A percentile compares a stretch with the other conserved stretches of the same genome.
phyloP scores from a whole-genome alignment of 305 asterid species.

The Petunia hybrid region DNA sequence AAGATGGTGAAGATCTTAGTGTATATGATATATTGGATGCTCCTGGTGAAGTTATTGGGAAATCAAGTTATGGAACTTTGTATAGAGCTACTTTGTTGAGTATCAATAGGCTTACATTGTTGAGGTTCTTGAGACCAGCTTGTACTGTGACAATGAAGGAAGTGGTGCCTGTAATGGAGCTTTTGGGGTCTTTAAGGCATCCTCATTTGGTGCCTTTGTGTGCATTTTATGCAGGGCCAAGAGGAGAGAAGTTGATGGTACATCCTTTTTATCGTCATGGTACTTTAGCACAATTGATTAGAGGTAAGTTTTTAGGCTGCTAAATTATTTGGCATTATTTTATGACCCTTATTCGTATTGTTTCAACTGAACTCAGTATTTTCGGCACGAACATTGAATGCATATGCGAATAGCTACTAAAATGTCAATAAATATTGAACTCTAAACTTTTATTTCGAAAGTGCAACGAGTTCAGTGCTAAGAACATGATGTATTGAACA shows the following conservation, averaged over 20 bases:
- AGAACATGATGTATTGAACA: neutral
- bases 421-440: neutral
- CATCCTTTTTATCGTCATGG: conserved; percentile 86
- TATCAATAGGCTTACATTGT: conserved; percentile 60
- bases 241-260: conserved; percentile 90
- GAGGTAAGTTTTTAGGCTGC: conserved; percentile 54
- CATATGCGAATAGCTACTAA: neutral
- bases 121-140: conserved; percentile 91
- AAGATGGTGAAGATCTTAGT: conserved; percentile 77
- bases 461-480: neutral
- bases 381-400: neutral
- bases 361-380: neutral
- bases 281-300: conserved; percentile 70
- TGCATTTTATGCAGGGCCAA: conserved; percentile 89
- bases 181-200: conserved; percentile 82
- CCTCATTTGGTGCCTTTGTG: conserved; percentile 78
- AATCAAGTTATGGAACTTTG: conserved; percentile 86
- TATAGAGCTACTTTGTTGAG: conserved; percentile 74
- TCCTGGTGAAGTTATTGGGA: conserved; percentile 96
- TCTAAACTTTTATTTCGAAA: neutral
- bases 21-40: conserved; percentile 82
- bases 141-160: conserved; percentile 73
- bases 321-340: neutral
- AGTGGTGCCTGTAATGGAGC: conserved; percentile 63
- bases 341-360: neutral